A percentile compares a stretch with the other conserved stretches of the same genome.
phyloP scores from a whole-genome alignment of 768 basidiomycete species.

The Lactarius indigo region DNA sequence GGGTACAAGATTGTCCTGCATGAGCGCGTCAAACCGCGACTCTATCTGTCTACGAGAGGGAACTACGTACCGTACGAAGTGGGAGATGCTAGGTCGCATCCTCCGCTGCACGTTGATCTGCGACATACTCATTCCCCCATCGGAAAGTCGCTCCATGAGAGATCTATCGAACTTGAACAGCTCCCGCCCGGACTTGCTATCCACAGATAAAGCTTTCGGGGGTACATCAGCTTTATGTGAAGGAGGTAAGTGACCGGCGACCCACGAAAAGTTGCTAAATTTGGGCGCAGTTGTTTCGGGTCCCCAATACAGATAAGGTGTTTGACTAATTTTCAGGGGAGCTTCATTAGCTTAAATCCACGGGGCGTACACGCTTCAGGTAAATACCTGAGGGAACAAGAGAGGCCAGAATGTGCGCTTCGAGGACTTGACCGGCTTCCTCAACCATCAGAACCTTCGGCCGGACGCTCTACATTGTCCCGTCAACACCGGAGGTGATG shows the following conservation, averaged over 20 bases:
- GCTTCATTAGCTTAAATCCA: neutral
- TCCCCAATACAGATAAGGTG: slow-evolving; percentile 82
- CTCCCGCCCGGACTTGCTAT: slow-evolving; percentile 50
- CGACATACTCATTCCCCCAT: slow-evolving; percentile 59
- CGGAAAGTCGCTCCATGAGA: slow-evolving; percentile 69
- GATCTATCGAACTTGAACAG: slow-evolving; percentile 64
- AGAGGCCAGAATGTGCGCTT: slow-evolving; percentile 66
- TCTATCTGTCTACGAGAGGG: neutral
- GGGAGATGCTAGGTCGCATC: slow-evolving; percentile 70
- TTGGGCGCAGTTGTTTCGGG: slow-evolving; percentile 71
- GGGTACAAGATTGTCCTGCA: slow-evolving; percentile 59
- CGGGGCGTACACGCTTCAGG: neutral
- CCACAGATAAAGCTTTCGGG: slow-evolving; percentile 59
- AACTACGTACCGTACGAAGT: slow-evolving; percentile 48
- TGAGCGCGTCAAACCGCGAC: neutral
- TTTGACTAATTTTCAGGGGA: slow-evolving; percentile 37
- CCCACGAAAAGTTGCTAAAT: slow-evolving; percentile 58
- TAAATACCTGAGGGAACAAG: slow-evolving; percentile 45
- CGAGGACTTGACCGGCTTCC: slow-evolving; percentile 80
- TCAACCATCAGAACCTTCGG: slow-evolving; percentile 69
- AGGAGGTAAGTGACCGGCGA: no score
- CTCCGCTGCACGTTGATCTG: slow-evolving; percentile 68
- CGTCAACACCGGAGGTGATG: neutral
- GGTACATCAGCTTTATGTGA: neutral
- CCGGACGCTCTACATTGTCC: slow-evolving; percentile 43